Evolutionary conservation across 2,329 filamentous ascomycete species (phyloP), one percentile per base, ranked within the genome.

Genomic region (Cordyceps fumosorosea): DNA sequence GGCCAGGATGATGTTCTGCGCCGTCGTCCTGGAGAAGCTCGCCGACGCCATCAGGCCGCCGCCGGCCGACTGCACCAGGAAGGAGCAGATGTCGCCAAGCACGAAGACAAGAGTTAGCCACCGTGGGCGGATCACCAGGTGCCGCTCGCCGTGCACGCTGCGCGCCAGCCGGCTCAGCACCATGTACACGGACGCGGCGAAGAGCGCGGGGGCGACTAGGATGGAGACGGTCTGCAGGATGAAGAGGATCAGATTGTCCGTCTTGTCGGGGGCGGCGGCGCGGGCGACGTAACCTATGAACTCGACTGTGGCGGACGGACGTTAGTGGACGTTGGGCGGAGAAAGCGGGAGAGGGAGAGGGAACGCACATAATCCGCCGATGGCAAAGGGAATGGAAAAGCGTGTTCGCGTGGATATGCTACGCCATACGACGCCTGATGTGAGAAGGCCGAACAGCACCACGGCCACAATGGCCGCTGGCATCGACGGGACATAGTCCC

Each of bases 21-120:
- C 82, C 14, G 72, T 70, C 29, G 76, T 69, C 64, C 65, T 63
- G 60, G 34, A 62, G 48, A 55, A 69, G 18, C 53, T 60, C 45
- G 63, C 64, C 29, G 45, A 64, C 7, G 65, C 64, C 63, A 69
- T 71, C 42, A 80, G 66, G 1, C 76, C 76, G 16, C 72, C 76
- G 18, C 80, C 80, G 32, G 72, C 73, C 16, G 73, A 73, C 68
- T 86, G 83, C 3, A 84, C 69, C 3, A 78, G 37, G 67, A 86
- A 81, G 2, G 79, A 80, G 6, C 83, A 55, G 3, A 85, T 68
- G 65, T 86, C 84, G 40, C 82, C 81, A 7, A 69, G 56, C 4
- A 87, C 82, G 63, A 86, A 86, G 42, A 81, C 73, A 60, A 77
- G 80, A 3, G 83, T 85, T 6, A 85, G 69, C 75, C 78, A 79